phyloP scores from a whole-genome alignment of 73 alveolate species.

The Tetrahymena elliotti region DNA sequence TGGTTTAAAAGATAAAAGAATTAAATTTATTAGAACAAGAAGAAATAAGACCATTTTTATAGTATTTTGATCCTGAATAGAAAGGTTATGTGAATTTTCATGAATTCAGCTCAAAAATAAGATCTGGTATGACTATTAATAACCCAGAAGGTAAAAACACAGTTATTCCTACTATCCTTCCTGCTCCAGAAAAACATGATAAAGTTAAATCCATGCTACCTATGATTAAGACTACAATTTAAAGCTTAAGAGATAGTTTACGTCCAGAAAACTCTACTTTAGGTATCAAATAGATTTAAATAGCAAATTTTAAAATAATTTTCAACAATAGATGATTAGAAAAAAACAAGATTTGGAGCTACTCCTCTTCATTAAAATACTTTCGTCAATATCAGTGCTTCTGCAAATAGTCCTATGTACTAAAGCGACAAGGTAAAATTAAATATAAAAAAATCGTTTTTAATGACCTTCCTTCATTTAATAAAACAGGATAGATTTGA shows the following conservation, averaged over 20 bases:
- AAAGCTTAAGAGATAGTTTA: slow-evolving; percentile 20
- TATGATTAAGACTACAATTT: not conserved
- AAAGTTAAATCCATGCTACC: slow-evolving; percentile 9
- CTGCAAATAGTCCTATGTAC: slow-evolving; percentile 19
- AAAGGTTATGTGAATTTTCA: slow-evolving; percentile 40
- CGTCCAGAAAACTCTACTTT: slow-evolving; percentile 23
- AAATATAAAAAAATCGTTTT: not conserved
- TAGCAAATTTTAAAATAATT: not conserved
- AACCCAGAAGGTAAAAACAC: slow-evolving; percentile 27
- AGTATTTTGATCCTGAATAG: slow-evolving; percentile 40
- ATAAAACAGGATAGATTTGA: slow-evolving; percentile 1
- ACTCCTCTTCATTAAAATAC: slow-evolving; percentile 47
- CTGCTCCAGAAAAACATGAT: not conserved
- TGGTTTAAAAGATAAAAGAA: slow-evolving; percentile 25
- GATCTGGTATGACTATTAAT: slow-evolving; percentile 25
- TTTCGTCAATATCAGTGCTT: slow-evolving; percentile 14
- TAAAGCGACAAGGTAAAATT: slow-evolving; percentile 9
- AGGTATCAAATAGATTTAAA: not conserved
- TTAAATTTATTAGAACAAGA: slow-evolving; percentile 7
- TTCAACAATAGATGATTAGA: not conserved
- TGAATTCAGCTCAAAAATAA: slow-evolving; percentile 34
- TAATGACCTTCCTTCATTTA: not conserved
- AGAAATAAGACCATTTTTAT: slow-evolving; percentile 9
- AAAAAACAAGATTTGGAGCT: slow-evolving; percentile 48
- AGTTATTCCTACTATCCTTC: slow-evolving; percentile 18